Conservation (phyloP, 129 eudicot genomes). For the Helichrysum umbraculigerum region DNA sequence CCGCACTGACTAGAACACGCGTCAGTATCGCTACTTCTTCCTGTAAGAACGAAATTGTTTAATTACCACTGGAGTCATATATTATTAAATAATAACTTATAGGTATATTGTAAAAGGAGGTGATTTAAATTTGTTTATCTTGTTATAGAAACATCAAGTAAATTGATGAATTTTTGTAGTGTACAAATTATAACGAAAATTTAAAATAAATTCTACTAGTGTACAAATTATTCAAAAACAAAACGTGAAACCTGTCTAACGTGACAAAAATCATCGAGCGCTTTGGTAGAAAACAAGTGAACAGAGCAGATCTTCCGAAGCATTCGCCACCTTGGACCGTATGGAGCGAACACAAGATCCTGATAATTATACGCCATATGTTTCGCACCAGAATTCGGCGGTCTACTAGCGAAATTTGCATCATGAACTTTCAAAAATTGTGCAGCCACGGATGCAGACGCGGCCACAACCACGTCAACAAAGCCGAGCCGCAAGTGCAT, state of each 20-base stretch:
- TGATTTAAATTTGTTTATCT: too few species aligned
- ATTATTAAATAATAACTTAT: neutral
- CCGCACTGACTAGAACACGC: constrained; percentile 47
- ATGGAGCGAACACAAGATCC: constrained; percentile 87
- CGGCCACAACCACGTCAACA: constrained; percentile 81
- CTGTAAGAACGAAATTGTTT: constrained; percentile 28
- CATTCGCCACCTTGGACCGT: constrained; percentile 92
- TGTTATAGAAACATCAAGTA: too few species aligned
- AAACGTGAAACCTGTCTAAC: constrained; percentile 60
- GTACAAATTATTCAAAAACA: too few species aligned
- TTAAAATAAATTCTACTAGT: too few species aligned
- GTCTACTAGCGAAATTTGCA: constrained; percentile 72
- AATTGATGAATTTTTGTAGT: too few species aligned
- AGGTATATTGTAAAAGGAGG: too few species aligned
- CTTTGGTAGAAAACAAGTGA: constrained; percentile 74
- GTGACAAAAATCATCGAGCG: constrained; percentile 71
- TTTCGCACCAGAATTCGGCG: constrained; percentile 87
- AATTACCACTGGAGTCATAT: neutral
- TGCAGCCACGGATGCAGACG: constrained; percentile 62
- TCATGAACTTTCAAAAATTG: constrained; percentile 71
- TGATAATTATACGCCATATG: constrained; percentile 80
- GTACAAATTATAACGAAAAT: too few species aligned
- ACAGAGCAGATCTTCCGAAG: constrained; percentile 73
- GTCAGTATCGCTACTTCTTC: constrained; percentile 70
- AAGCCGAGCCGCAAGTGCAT: constrained; percentile 74